A percentile compares a stretch with the other conserved stretches of the same genome.
These are phyloP conservation scores for Aotearoamyces nothofagi DNA, from an alignment of 2,329 filamentous ascomycete species.

Conservation along the genomic window DNA sequence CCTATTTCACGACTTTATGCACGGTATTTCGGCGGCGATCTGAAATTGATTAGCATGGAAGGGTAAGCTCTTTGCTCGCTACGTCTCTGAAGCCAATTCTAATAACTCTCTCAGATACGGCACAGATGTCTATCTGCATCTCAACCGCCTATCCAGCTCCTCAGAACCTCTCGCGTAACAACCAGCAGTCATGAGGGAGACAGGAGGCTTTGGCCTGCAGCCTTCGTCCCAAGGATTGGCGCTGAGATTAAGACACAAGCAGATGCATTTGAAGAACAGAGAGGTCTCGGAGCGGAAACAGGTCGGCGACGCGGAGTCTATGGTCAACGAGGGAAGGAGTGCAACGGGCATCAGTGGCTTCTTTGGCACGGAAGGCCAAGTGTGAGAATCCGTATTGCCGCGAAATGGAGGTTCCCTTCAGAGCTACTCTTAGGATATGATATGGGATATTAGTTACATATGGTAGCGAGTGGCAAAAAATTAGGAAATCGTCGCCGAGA, in stretches of 20 bases:
- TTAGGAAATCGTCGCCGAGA: too few relatives aligned
- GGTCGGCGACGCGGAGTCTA: constrained; percentile 72
- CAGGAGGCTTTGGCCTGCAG: constrained; percentile 28
- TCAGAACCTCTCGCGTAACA: constrained; percentile 94
- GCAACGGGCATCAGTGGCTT: constrained; percentile 16
- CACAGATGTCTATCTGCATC: constrained; percentile 94
- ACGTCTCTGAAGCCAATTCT: constrained; percentile 2
- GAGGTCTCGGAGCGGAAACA: constrained; percentile 81
- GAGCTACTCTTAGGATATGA: too few relatives aligned
- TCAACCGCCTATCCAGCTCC: constrained; percentile 88
- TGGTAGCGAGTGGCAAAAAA: too few relatives aligned
- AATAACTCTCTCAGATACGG: constrained; percentile 54
- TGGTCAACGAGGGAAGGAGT: constrained; percentile 39
- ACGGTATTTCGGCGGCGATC: constrained; percentile 89
- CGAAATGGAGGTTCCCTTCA: too few relatives aligned
- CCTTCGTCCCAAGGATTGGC: constrained; percentile 48
- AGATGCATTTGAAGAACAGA: constrained; percentile 50
- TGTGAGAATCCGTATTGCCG: too few relatives aligned
- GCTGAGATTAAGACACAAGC: constrained; percentile 32
- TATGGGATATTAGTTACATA: too few relatives aligned
- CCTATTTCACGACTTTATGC: constrained; percentile 92
- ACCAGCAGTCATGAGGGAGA: constrained; percentile 67
- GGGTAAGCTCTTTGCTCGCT: constrained; percentile 46
- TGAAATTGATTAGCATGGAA: constrained; percentile 99
- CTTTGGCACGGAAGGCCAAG: constrained; percentile 19